Evolutionary conservation across 2,329 filamentous ascomycete species (phyloP), one percentile per base, ranked within the genome.

Genomic region (Penicillium thymicola): DNA sequence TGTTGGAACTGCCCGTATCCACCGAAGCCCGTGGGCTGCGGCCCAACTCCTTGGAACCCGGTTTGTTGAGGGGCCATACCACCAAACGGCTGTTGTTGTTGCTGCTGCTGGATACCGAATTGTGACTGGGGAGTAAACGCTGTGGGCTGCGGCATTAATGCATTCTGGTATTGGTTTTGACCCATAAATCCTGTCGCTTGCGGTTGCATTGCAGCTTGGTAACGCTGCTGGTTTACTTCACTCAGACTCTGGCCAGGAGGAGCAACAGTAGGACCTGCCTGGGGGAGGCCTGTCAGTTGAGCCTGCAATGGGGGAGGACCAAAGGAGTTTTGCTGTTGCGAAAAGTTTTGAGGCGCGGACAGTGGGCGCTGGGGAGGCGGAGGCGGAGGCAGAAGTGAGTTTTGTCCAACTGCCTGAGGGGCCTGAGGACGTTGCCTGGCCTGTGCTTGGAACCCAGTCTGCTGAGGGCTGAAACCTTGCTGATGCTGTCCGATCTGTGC

Each of bases 281-380:
- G 84, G 61, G 83, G 81, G 52, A 82, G 65, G 9, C 93, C 92
- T 5, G 94, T 97, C 73, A 92, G 84, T 70, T 97, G 93, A 51
- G 91, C 86, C 70, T 92, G 88, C 64, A 97, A 76, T 16, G 90
- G 86, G 48, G 90, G 85, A 18, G 88, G 84, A 8, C 83, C 83
- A 71, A 95, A 94, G 5, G 81, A 82, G 72, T 82, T 92, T 44
- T 86, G 85, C 69, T 86, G 85, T 68, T 89, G 88, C 48, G 85
- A 75, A 58, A 81, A 88, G 52, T 91, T 89, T 71, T 91, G 89
- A 27, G 94, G 93, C 38, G 94, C 93, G 40, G 93, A 97, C 13
- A 94, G 81, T 8, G 94, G 89, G 59, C 94, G 84, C 51, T 86
- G 84, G 11, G 92, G 91, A 18, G 89, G 91, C 13, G 92, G 91